Base-by-base conservation (phyloP, 495 filamentous ascomycete genomes). In the Penicillium maclennaniae region DNA sequence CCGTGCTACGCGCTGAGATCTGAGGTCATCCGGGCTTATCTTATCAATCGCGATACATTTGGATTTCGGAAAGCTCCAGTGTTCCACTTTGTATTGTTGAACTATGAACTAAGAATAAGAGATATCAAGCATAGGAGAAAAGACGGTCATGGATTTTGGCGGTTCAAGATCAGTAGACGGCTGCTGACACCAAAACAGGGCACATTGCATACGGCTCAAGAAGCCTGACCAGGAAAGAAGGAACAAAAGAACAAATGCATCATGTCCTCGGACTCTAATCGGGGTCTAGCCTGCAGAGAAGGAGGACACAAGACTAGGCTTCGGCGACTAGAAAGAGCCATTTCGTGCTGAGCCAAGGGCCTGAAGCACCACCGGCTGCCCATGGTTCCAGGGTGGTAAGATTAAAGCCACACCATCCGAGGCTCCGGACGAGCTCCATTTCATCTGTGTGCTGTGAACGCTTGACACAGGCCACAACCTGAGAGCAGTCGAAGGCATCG, bases 371-470 rank as follows among this genome's bases (percentile, higher is more conserved):
- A 56, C 2, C 80, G 19, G 51, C 43, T 36, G 49, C 77, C 87
- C 89, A 96, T 42, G 81, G 77, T 50, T 87, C 82, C 12, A 97
- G 74, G 15, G 88, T 91, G 45, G 84, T 84, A 46, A 90, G 76
- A 62, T 85, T 87, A 60, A 96, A 97, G 27, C 91, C 91, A 58
- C 92, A 91, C 92, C 92, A 97, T 59, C 91, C 87, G 34, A 97
- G 80, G 51, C 89, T 89, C 60, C 84, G 86, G 54, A 86, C 82
- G 48, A 95, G 75, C 45, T 83, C 76, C 56, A 83, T 77, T 46
- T 80, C 73, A 40, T 84, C 74, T 44, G 83, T 71, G 21, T 79
- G 75, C 37, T 79, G 72, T 19, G 70, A 75, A 44, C 91, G 84
- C 61, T 89, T 87, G 43, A 95, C 75, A 67, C 88, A 92, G 59